phyloP scores from a whole-genome alignment of 352 stramenopile species.

The Phytopythium cucurbitacearum region DNA sequence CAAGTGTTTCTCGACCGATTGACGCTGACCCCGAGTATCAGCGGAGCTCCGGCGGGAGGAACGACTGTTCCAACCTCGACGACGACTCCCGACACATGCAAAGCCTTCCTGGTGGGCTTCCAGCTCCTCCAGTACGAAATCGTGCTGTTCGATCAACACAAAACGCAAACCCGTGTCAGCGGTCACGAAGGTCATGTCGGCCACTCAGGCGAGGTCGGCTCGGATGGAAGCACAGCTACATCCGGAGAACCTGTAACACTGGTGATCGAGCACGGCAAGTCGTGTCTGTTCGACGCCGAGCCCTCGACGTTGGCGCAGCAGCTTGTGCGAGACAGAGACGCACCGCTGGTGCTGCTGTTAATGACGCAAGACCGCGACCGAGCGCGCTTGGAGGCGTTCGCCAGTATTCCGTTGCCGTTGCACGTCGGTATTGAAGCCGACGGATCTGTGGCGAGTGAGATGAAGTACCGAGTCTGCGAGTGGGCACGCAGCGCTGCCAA shows the following conservation, averaged over 20 bases:
- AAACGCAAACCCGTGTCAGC: background rate
- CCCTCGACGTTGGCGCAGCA: conserved; percentile 18
- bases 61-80: no score
- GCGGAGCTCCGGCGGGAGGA: no score
- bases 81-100: background rate
- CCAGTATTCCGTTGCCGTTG: conserved; percentile 21
- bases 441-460: conserved; percentile 1
- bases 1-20: conserved; percentile 33
- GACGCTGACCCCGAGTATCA: background rate
- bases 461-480: conserved; percentile 28
- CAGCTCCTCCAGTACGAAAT: conserved; percentile 52
- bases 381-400: conserved; percentile 31
- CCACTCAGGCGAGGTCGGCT: background rate
- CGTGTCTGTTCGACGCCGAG: conserved; percentile 44
- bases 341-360: conserved; percentile 29
- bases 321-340: conserved; percentile 17
- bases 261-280: conserved; percentile 29
- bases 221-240: conserved; percentile 1
- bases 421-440: conserved; percentile 13
- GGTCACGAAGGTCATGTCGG: background rate
- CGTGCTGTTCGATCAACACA: conserved; percentile 31
- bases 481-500: conserved; percentile 29
- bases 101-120: conserved; percentile 28
- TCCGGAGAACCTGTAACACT: background rate
- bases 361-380: conserved; percentile 25